Percentiles rank a stretch among this genome's conserved stretches.
These are phyloP conservation scores for Arachis monticola DNA, from an alignment of 331 rosid genomes.

Conservation along the genomic window DNA sequence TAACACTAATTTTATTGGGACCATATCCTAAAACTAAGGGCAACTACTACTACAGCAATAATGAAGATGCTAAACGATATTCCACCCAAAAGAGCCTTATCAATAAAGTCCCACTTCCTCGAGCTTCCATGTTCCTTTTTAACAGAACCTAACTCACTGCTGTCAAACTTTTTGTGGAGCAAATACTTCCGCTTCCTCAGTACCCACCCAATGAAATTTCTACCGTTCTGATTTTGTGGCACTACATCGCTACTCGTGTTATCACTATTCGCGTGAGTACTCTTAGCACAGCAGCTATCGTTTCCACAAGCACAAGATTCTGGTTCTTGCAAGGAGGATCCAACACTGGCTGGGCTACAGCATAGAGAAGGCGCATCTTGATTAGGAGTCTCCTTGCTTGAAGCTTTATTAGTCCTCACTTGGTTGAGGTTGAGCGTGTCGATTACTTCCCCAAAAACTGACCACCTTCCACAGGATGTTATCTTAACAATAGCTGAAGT, in stretches of 20 bases:
- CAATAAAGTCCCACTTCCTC: slow-evolving; percentile 61
- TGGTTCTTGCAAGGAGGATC: slow-evolving; percentile 44
- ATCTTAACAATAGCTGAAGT: slow-evolving; percentile 80
- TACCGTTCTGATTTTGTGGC: slow-evolving; percentile 52
- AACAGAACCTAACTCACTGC: slow-evolving; percentile 43
- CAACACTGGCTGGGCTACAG: slow-evolving; percentile 36
- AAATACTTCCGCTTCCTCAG: slow-evolving; percentile 66
- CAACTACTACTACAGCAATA: slow-evolving; percentile 57
- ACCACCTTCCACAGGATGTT: slow-evolving; percentile 91
- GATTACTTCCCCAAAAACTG: slow-evolving; percentile 84
- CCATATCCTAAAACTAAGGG: slow-evolving; percentile 54
- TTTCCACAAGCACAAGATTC: slow-evolving; percentile 66
- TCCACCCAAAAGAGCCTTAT: slow-evolving; percentile 83
- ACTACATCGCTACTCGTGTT: slow-evolving; percentile 36
- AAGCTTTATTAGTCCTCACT: slow-evolving; percentile 34
- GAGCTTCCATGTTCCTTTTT: slow-evolving; percentile 43
- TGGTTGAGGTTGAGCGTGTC: slow-evolving; percentile 60
- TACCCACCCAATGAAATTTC: slow-evolving; percentile 66
- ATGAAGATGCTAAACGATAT: slow-evolving; percentile 72
- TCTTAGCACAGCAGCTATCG: slow-evolving; percentile 62
- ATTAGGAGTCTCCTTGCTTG: slow-evolving; percentile 36
- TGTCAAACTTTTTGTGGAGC: slow-evolving; percentile 43
- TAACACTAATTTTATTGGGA: slow-evolving; percentile 42
- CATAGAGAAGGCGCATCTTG: slow-evolving; percentile 48
- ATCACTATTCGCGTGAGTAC: slow-evolving; percentile 31